phyloP scores from a whole-genome alignment of 164 flowering plant genomes.

The Vitis rotundifolia region DNA sequence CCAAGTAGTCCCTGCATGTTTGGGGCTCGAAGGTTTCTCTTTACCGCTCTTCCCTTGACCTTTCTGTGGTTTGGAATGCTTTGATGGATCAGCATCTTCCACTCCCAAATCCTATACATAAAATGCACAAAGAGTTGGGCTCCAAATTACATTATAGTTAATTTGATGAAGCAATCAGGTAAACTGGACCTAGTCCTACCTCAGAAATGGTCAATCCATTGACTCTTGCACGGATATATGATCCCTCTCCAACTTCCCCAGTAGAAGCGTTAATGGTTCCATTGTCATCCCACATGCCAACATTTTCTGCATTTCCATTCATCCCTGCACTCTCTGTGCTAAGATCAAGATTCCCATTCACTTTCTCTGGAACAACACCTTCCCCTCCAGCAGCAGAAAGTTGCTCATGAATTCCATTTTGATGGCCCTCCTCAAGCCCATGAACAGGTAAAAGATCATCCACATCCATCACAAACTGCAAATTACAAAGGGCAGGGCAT shows the following conservation, averaged over 20 bases:
- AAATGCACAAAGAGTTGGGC: background rate
- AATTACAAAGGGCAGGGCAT: slow-evolving; percentile 6
- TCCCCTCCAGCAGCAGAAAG: slow-evolving; percentile 20
- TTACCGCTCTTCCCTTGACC: slow-evolving; percentile 38
- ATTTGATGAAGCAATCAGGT: background rate
- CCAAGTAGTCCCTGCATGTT: slow-evolving; percentile 22
- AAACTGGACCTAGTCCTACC: slow-evolving; percentile 22
- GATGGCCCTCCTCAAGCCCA: slow-evolving; percentile 29
- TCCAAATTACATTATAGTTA: slow-evolving; percentile 1
- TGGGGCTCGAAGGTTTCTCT: slow-evolving; percentile 41
- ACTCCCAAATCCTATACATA: slow-evolving; percentile 43
- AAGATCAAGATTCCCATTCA: slow-evolving; percentile 20
- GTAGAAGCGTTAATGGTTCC: slow-evolving; percentile 13
- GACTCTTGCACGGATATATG: slow-evolving; percentile 20
- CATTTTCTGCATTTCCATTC: slow-evolving; percentile 25
- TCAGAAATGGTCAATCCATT: slow-evolving; percentile 28
- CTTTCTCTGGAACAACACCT: slow-evolving; percentile 16
- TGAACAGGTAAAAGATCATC: slow-evolving; percentile 19
- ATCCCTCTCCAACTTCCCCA: slow-evolving; percentile 23
- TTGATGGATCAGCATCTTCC: slow-evolving; percentile 18
- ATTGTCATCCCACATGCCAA: slow-evolving; percentile 23
- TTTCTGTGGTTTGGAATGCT: slow-evolving; percentile 31
- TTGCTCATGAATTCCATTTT: slow-evolving; percentile 42
- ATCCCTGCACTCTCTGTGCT: slow-evolving; percentile 14
- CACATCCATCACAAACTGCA: slow-evolving; percentile 47